These are phyloP conservation scores for Trametes meyenii DNA, from an alignment of 768 basidiomycete species.

Conservation along the genomic window DNA sequence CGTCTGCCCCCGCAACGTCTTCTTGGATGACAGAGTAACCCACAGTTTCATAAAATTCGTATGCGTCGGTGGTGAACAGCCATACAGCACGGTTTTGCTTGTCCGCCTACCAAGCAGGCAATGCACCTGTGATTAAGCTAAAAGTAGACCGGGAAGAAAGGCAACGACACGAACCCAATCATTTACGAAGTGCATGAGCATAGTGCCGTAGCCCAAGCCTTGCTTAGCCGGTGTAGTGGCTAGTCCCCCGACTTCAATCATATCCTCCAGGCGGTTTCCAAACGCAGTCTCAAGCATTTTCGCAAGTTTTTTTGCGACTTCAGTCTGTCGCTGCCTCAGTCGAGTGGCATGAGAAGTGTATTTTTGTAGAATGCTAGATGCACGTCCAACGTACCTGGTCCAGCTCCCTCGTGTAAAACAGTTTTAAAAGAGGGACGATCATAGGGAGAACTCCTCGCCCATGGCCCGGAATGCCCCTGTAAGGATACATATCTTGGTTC, in stretches of 20 bases:
- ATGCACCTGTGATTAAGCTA: neutral
- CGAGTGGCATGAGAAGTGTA: neutral
- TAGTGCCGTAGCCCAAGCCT: slow-evolving; percentile 9
- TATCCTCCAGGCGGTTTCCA: neutral
- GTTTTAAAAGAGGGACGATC: too few species aligned
- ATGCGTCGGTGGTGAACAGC: neutral
- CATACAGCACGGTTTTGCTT: neutral
- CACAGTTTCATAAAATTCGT: slow-evolving; percentile 12
- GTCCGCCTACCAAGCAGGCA: slow-evolving; percentile 1
- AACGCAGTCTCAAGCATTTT: neutral
- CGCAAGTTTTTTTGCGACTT: neutral
- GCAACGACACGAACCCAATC: neutral
- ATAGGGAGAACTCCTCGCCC: too few species aligned
- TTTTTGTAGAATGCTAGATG: too few species aligned
- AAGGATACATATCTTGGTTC: too few species aligned
- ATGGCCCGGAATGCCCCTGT: too few species aligned
- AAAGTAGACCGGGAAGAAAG: neutral
- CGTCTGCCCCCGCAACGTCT: neutral
- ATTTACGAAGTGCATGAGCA: slow-evolving; percentile 4
- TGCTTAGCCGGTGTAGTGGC: slow-evolving; percentile 6
- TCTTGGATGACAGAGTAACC: slow-evolving; percentile 8
- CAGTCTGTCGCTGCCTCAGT: neutral
- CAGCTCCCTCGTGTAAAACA: too few species aligned
- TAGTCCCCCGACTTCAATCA: slow-evolving; percentile 7
- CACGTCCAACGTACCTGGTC: too few species aligned